A percentile compares a stretch with the other conserved stretches of the same genome.
Conservation (phyloP, 768 basidiomycete genomes). For the Russula virescens region DNA sequence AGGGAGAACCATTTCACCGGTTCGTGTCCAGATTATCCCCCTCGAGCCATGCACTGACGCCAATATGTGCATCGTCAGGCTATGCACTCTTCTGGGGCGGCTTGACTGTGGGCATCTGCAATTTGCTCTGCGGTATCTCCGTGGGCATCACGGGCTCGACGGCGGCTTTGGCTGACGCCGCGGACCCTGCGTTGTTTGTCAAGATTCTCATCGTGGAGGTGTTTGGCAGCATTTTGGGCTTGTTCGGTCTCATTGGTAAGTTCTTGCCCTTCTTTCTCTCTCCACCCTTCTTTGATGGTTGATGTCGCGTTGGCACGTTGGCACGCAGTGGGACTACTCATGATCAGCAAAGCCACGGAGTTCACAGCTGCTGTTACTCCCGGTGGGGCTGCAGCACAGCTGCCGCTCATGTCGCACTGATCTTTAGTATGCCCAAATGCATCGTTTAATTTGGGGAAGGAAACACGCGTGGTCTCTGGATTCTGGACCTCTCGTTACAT, state of each 20-base stretch:
- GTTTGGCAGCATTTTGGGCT: conserved; percentile 83
- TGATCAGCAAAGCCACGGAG: conserved; percentile 61
- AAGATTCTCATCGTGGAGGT: conserved; percentile 97
- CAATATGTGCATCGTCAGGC: conserved; percentile 39
- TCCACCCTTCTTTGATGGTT: neutral
- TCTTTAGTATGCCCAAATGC: neutral
- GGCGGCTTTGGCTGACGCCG: conserved; percentile 91
- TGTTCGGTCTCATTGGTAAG: conserved; percentile 91
- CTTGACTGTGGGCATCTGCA: conserved; percentile 88
- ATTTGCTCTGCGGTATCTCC: conserved; percentile 88
- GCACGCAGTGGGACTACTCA: conserved; percentile 66
- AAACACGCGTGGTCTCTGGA: neutral
- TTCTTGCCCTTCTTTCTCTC: conserved; percentile 17
- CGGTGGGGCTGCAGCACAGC: neutral
- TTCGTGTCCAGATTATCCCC: conserved; percentile 25
- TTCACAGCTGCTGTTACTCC: conserved; percentile 40
- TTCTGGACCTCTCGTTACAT: neutral
- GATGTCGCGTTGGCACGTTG: conserved; percentile 6
- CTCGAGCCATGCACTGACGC: conserved; percentile 4
- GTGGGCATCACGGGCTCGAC: conserved; percentile 96
- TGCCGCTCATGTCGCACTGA: conserved; percentile 10
- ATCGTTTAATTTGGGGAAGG: neutral
- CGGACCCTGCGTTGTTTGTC: conserved; percentile 91
- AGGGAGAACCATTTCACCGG: conserved; percentile 91
- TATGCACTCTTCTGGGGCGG: conserved; percentile 98